phyloP scores from a whole-genome alignment of 495 filamentous ascomycete genomes.

The Trypethelium eluteriae region DNA sequence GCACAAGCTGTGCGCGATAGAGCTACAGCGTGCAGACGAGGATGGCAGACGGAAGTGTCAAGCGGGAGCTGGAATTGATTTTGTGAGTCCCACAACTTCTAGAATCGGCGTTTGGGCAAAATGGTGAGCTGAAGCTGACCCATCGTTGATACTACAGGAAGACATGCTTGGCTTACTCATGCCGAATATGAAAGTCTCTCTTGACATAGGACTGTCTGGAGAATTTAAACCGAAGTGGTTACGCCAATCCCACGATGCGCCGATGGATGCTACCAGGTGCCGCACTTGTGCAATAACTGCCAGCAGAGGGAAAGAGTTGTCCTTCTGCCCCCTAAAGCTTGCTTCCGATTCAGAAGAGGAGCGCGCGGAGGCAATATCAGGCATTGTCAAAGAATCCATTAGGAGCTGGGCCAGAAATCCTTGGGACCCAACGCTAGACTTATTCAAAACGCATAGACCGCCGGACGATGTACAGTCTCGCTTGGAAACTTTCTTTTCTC shows the following conservation, averaged over 20 bases:
- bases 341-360: conserved; percentile 16
- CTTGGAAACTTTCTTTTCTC: conserved; percentile 22
- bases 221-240: conserved; percentile 98
- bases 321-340: conserved; percentile 19
- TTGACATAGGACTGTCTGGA: conserved; percentile 25
- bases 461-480: conserved; percentile 10
- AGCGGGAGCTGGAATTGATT: not conserved
- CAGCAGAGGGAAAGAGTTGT: conserved; percentile 31
- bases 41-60: not conserved
- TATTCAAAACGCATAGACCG: conserved; percentile 9
- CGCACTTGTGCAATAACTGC: conserved; percentile 74
- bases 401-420: not conserved
- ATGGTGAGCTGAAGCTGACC: not conserved
- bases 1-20: not conserved
- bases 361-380: not conserved
- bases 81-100: not conserved
- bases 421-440: conserved; percentile 5
- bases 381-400: conserved; percentile 8
- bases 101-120: not conserved
- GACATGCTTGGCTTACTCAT: conserved; percentile 63
- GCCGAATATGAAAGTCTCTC: conserved; percentile 64
- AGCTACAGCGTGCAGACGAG: not conserved
- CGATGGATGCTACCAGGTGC: conserved; percentile 56
- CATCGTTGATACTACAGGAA: conserved; percentile 14
- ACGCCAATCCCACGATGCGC: conserved; percentile 70